These are phyloP conservation scores for Pulveroboletus sp. DNA, from an alignment of 1,284 basidiomycete species.

Conservation along the genomic window DNA sequence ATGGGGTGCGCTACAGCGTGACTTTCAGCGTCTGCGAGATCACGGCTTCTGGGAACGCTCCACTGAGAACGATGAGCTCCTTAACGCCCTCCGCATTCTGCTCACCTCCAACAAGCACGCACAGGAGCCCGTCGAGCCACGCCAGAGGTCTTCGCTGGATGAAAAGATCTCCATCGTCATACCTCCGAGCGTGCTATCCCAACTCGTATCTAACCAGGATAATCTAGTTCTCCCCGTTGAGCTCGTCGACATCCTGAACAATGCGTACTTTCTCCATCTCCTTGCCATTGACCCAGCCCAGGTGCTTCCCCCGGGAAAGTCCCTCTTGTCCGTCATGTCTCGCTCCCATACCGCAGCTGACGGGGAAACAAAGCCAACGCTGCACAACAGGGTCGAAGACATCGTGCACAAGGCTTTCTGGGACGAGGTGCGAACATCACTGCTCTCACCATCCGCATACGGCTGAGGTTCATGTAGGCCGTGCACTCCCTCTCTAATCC, in stretches of 20 bases:
- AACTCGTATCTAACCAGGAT: slow-evolving; percentile 32
- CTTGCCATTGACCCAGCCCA: slow-evolving; percentile 58
- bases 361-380: slow-evolving; percentile 30
- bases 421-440: slow-evolving; percentile 56
- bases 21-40: slow-evolving; percentile 34
- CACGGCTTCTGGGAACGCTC: slow-evolving; percentile 37
- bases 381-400: slow-evolving; percentile 54
- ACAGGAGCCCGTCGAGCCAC: background rate
- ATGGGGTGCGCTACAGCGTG: slow-evolving; percentile 28
- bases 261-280: slow-evolving; percentile 62
- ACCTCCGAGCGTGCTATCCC: slow-evolving; percentile 34
- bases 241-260: slow-evolving; percentile 53
- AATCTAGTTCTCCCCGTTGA: slow-evolving; percentile 49
- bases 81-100: slow-evolving; percentile 29
- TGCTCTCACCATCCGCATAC: slow-evolving; percentile 1
- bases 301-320: slow-evolving; percentile 68
- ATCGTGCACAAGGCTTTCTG: slow-evolving; percentile 67
- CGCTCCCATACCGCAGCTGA: slow-evolving; percentile 37
- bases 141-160: background rate
- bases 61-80: slow-evolving; percentile 36
- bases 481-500: slow-evolving; percentile 45
- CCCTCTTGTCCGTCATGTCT: slow-evolving; percentile 61
- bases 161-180: slow-evolving; percentile 23
- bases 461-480: slow-evolving; percentile 40
- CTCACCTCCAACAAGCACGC: slow-evolving; percentile 16